Conservation (phyloP, 768 basidiomycete genomes). For the Leccinum olivaceopallidum region DNA sequence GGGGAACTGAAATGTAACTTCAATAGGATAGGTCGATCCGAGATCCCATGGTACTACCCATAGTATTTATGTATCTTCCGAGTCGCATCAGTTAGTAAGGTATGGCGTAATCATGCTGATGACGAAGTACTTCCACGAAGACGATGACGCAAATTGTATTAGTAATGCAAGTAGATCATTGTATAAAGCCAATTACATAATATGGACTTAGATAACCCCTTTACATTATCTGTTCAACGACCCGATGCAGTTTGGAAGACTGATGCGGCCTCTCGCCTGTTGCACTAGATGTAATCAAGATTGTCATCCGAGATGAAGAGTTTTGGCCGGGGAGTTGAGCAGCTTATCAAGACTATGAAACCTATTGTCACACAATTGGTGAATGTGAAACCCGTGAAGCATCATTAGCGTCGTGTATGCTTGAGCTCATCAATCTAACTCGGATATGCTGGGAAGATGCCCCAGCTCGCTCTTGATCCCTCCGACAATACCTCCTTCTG, state of each 20-base stretch:
- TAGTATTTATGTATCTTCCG: neutral
- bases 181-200: neutral
- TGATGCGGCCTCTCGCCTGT: neutral
- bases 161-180: neutral
- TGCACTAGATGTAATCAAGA: neutral
- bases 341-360: neutral
- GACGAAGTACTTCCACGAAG: neutral
- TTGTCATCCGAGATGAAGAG: neutral
- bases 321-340: neutral
- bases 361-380: neutral
- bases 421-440: too few species aligned
- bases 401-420: neutral
- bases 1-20: neutral
- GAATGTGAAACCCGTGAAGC: too few species aligned
- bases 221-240: neutral
- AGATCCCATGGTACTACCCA: neutral
- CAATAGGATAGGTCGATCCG: neutral
- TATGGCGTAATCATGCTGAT: neutral
- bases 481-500: too few species aligned
- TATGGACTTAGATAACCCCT: neutral
- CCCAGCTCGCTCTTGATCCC: too few species aligned
- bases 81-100: neutral
- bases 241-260: neutral
- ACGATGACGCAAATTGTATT: too few species aligned
- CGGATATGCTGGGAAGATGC: neutral